Percentiles rank a stretch among this genome's conserved stretches.
Conservation (phyloP, 352 stramenopile species). For the Halophytophthora polymorphica region DNA sequence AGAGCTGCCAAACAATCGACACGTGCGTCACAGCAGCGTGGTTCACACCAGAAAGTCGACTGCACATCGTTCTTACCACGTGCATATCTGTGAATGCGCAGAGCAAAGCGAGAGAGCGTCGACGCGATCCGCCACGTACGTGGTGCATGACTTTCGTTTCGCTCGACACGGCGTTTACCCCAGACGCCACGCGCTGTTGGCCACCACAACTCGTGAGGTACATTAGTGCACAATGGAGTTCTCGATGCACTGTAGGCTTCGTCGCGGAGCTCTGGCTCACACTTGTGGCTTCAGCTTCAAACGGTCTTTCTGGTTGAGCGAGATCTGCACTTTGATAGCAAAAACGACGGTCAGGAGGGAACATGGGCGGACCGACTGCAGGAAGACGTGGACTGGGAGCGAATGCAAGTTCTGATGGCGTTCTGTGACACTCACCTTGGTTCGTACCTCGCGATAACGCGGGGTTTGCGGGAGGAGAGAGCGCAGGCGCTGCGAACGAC, state of each 20-base stretch:
- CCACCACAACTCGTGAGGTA: slow-evolving; percentile 33
- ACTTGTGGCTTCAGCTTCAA: slow-evolving; percentile 25
- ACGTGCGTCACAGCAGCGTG: background rate
- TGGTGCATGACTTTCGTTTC: slow-evolving; percentile 35
- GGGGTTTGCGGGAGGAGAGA: slow-evolving; percentile 3
- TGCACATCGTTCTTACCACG: background rate
- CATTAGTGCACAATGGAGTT: background rate
- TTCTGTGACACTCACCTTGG: slow-evolving; percentile 18
- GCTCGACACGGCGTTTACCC: slow-evolving; percentile 33
- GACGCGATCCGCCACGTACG: slow-evolving; percentile 19
- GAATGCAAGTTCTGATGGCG: slow-evolving; percentile 3
- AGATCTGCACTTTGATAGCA: slow-evolving; percentile 15
- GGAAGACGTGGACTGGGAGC: slow-evolving; percentile 5
- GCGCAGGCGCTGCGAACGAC: slow-evolving; percentile 5
- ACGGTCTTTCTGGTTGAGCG: slow-evolving; percentile 33
- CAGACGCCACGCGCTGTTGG: slow-evolving; percentile 28
- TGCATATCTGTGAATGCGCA: background rate
- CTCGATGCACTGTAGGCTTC: background rate
- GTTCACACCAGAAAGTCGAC: background rate
- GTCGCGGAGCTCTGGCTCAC: background rate
- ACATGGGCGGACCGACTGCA: slow-evolving; percentile 10
- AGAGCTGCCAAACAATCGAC: background rate
- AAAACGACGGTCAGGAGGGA: background rate
- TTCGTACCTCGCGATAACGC: slow-evolving; percentile 5
- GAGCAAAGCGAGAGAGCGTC: slow-evolving; percentile 3